Evolutionary conservation across 768 basidiomycete genomes (phyloP), one percentile per base, ranked within the genome.

Genomic region (Dendrothele bispora): DNA sequence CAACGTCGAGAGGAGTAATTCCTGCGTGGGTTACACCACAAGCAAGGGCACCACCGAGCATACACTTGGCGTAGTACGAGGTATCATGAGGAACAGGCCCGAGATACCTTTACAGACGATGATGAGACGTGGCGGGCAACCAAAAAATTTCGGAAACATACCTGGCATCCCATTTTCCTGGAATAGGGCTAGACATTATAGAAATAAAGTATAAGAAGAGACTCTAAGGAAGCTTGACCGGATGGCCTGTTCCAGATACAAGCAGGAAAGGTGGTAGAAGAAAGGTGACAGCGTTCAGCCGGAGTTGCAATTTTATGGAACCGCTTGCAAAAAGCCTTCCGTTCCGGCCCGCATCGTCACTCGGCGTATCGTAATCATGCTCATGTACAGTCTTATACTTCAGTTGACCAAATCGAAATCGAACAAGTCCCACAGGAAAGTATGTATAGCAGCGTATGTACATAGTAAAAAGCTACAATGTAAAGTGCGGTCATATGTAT

Each of bases 1-100:
- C 86, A 48, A 91, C 89, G 71, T 91, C 89, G 51, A 91, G 80
- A 28, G 89, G 89, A 11, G 89, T 91, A 67, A 91, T 84, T 58
- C 84, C 88, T 12, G 88, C 90, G 63, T 94, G 91, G 53, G 91
- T 94, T 63, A 88, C 20, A 71, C 91, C 91, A 58, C 91, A 94
- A 17, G 91, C 91, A 55, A 94, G 77, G 44, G 75, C 75, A 80
- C 91, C 91, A 61, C 90, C 91, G 57, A 94, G 80, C 82, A 91
- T 84, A 66, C 85, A 88, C 70, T 92, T 91, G 63, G 83, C 66
- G 66, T 91, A 91, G 78, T 91, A 91, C 40, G 71, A 70, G 5
- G 38, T 39, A 42, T 52, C 46, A 29, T 52, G 46, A 42, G 51
- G 51, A 17, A 52, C 51, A 42, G 50, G 51, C 28, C 46, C 51